Conservation (phyloP, 2,329 filamentous ascomycete species). For the Botrytis deweyae region DNA sequence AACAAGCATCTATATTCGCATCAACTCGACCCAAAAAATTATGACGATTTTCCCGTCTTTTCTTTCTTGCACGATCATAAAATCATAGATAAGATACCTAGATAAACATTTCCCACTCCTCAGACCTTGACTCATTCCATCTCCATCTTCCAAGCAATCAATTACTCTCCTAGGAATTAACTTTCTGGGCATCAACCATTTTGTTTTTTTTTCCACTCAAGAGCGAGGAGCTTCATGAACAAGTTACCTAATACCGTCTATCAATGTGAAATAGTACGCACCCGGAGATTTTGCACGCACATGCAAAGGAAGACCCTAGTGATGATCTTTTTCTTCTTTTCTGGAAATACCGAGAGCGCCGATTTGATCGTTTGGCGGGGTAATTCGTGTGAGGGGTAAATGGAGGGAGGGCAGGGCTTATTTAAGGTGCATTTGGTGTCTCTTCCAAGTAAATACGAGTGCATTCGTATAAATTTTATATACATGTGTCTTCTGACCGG, state of each 20-base stretch:
- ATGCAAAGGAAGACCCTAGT: not conserved
- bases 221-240: not conserved
- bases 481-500: not conserved
- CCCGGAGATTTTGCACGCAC: not conserved
- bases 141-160: conserved; percentile 2
- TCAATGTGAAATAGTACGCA: not conserved
- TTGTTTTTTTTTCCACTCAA: not conserved
- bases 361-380: conserved; percentile 1
- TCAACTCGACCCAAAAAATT: not conserved
- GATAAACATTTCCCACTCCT: not conserved
- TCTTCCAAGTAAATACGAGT: not conserved
- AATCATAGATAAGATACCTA: not conserved
- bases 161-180: not conserved
- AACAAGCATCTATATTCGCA: not conserved
- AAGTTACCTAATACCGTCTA: not conserved
- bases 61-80: not conserved
- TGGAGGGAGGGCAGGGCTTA: not conserved
- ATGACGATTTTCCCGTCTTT: not conserved
- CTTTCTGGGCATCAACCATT: not conserved
- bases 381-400: not conserved
- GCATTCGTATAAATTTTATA: not conserved
- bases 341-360: not conserved
- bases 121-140: not conserved
- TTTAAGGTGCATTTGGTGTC: not conserved
- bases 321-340: not conserved